Evolutionary conservation across 1,139 yeast species (phyloP).

Genomic region (Debaryomyces coudertii): DNA sequence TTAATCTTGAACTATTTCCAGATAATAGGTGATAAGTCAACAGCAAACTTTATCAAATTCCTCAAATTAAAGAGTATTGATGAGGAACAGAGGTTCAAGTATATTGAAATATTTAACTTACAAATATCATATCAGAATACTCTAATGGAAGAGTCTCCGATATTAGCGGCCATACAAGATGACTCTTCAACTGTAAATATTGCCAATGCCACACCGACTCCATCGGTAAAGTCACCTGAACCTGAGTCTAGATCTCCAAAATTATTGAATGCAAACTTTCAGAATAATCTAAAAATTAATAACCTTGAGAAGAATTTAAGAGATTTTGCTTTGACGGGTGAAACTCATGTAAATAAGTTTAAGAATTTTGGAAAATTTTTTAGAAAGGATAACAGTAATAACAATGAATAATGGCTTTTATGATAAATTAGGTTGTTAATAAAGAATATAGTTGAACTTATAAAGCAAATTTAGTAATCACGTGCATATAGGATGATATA

Average conservation of each 20-base stretch:
- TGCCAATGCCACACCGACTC: slow-evolving; percentile 6
- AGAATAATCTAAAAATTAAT: slow-evolving; percentile 40
- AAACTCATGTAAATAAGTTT: slow-evolving; percentile 58
- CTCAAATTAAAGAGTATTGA: slow-evolving; percentile 64
- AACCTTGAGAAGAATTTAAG: slow-evolving; percentile 58
- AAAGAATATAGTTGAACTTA: no score
- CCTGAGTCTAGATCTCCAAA: slow-evolving; percentile 33
- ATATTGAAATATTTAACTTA: slow-evolving; percentile 61
- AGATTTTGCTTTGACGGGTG: slow-evolving; percentile 56
- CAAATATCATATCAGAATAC: slow-evolving; percentile 58
- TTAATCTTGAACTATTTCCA: slow-evolving; percentile 69
- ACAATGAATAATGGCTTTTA: slow-evolving; percentile 4
- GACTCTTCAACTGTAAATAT: slow-evolving; percentile 11
- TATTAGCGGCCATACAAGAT: slow-evolving; percentile 32
- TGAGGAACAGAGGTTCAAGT: slow-evolving; percentile 50
- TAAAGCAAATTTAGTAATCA: no score
- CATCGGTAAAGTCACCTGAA: slow-evolving; percentile 22
- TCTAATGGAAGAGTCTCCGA: slow-evolving; percentile 45
- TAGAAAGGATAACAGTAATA: slow-evolving; percentile 41
- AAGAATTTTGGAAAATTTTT: slow-evolving; percentile 62
- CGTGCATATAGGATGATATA: slow-evolving; percentile 2
- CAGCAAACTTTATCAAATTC: slow-evolving; percentile 64
- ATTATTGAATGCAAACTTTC: slow-evolving; percentile 20
- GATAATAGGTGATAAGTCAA: slow-evolving; percentile 66
- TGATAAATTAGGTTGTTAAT: neutral